These are phyloP conservation scores for Heterobasidion occidentale DNA, from an alignment of 1,284 basidiomycete species.

Conservation along the genomic window DNA sequence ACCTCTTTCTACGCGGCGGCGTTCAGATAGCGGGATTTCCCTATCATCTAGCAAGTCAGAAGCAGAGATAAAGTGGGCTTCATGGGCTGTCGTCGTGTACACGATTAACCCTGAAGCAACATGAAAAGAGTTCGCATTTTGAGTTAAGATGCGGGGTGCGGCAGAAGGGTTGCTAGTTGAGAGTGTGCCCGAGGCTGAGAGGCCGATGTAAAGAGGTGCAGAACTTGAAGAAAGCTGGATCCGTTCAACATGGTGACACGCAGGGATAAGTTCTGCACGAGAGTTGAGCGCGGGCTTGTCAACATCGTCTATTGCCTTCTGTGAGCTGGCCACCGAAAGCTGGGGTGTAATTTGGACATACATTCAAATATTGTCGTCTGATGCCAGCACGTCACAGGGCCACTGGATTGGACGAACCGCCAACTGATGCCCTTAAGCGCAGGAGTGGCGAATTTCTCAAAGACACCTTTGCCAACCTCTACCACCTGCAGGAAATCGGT, in stretches of 20 bases:
- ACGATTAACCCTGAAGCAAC: slow-evolving; percentile 80
- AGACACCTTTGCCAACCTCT: background rate
- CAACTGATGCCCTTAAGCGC: slow-evolving; percentile 7
- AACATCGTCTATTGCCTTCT: too few relatives aligned
- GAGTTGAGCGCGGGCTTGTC: background rate
- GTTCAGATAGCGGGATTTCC: slow-evolving; percentile 33
- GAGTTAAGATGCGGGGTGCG: slow-evolving; percentile 31
- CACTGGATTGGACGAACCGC: slow-evolving; percentile 7
- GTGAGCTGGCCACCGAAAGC: too few relatives aligned
- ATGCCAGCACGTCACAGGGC: slow-evolving; percentile 2
- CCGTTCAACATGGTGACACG: slow-evolving; percentile 4
- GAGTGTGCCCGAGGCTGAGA: slow-evolving; percentile 44
- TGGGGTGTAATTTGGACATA: background rate
- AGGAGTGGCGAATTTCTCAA: background rate
- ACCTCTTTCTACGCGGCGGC: slow-evolving; percentile 79
- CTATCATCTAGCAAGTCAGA: slow-evolving; percentile 23
- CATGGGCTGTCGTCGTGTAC: slow-evolving; percentile 82
- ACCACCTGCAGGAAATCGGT: slow-evolving; percentile 7
- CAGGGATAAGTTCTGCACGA: slow-evolving; percentile 4
- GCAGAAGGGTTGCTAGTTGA: background rate
- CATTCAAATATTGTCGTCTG: slow-evolving; percentile 9
- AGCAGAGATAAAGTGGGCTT: slow-evolving; percentile 71
- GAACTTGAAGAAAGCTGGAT: background rate
- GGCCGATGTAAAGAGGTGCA: slow-evolving; percentile 44
- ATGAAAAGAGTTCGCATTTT: slow-evolving; percentile 74